A percentile compares a stretch with the other conserved stretches of the same genome.
These are phyloP conservation scores for Tetrahymena thermophila DNA, from an alignment of 73 alveolate species.

Conservation along the genomic window DNA sequence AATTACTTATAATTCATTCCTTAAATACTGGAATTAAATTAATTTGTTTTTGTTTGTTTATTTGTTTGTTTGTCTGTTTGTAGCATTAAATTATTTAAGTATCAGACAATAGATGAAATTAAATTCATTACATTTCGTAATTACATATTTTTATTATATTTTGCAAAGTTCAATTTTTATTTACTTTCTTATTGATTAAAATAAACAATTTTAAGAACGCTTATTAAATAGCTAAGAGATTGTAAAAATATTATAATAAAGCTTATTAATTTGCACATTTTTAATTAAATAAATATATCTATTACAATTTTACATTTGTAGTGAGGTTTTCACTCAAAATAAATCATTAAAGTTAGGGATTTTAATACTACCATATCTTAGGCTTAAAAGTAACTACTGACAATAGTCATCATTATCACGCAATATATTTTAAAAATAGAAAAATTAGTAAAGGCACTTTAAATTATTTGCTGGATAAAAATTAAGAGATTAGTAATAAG, in stretches of 20 bases:
- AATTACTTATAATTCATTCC: neutral
- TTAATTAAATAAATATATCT: too few relatives aligned
- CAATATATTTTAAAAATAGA: neutral
- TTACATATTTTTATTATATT: neutral
- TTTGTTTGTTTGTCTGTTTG: too few relatives aligned
- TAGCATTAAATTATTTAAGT: neutral
- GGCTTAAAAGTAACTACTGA: neutral
- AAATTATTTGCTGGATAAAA: neutral
- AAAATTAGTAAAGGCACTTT: neutral
- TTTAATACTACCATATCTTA: too few relatives aligned
- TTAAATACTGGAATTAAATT: neutral
- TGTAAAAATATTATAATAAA: neutral
- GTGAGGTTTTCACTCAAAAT: too few relatives aligned
- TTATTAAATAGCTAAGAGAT: too few relatives aligned
- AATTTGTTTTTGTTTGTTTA: neutral
- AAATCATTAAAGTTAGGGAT: too few relatives aligned
- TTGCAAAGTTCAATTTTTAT: neutral
- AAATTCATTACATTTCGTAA: neutral
- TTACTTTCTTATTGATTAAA: neutral
- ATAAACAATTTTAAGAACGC: neutral
- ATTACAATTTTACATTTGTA: neutral
- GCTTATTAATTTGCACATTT: neutral
- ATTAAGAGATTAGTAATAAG: neutral
- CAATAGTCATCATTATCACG: neutral
- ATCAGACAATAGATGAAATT: neutral